Percentiles rank a stretch among this genome's conserved stretches.
These are phyloP conservation scores for Scorias spongiosa DNA, from an alignment of 2,329 filamentous ascomycete genomes.

Conservation along the genomic window DNA sequence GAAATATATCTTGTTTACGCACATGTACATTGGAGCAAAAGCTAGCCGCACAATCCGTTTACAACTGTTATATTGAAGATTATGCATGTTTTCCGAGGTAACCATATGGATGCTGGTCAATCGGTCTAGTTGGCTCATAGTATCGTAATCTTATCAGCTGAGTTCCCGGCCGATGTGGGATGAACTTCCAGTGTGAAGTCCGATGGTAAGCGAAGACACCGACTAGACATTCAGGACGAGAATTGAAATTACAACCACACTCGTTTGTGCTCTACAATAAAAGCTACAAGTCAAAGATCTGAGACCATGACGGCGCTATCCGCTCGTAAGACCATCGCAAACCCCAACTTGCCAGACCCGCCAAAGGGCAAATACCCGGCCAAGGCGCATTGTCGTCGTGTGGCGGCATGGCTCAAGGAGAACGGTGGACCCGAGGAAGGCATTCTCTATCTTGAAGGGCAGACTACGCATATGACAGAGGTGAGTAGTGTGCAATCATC, in stretches of 20 bases:
- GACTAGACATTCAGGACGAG: too few relatives aligned
- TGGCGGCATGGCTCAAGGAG: conserved; percentile 61
- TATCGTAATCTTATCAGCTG: not conserved
- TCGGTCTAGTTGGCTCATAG: too few relatives aligned
- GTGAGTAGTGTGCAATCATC: conserved; percentile 12
- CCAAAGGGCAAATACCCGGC: conserved; percentile 53
- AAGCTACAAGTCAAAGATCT: too few relatives aligned
- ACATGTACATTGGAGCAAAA: too few relatives aligned
- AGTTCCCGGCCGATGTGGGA: not conserved
- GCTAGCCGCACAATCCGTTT: too few relatives aligned
- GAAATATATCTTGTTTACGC: too few relatives aligned
- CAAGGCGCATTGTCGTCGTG: conserved; percentile 70
- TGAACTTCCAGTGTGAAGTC: not conserved
- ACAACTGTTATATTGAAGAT: too few relatives aligned
- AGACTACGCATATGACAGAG: conserved; percentile 66
- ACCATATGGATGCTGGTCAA: too few relatives aligned
- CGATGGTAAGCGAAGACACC: not conserved
- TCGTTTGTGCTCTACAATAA: too few relatives aligned
- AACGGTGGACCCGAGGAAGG: conserved; percentile 51
- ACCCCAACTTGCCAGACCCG: conserved; percentile 19
- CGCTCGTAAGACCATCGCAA: conserved; percentile 13
- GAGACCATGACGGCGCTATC: not conserved
- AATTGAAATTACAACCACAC: too few relatives aligned
- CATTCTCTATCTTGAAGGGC: conserved; percentile 76
- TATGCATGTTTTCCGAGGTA: too few relatives aligned